A percentile compares a stretch with the other conserved stretches of the same genome.
Conservation (phyloP, 331 rosid genomes). For the Malus hybrid region DNA sequence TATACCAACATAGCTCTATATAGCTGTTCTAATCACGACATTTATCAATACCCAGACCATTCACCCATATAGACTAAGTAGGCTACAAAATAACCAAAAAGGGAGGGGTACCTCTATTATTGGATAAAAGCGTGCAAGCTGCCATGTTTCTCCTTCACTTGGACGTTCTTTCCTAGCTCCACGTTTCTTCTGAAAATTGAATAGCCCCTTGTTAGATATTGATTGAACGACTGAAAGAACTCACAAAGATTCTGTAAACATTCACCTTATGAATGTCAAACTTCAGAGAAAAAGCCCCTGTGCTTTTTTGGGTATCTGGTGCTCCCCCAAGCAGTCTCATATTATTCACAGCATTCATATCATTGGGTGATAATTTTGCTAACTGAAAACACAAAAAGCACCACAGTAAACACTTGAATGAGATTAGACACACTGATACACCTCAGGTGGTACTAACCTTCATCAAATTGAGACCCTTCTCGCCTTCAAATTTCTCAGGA, state of each 20-base stretch:
- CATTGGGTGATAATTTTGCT: constrained; percentile 64
- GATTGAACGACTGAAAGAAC: constrained; percentile 1
- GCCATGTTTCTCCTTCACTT: constrained; percentile 77
- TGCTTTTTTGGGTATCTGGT: constrained; percentile 57
- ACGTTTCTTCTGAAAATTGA: constrained; percentile 67
- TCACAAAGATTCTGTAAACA: background rate
- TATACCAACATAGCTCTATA: background rate
- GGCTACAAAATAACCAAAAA: background rate
- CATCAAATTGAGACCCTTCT: constrained; percentile 85
- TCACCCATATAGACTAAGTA: background rate
- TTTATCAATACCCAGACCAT: background rate
- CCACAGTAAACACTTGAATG: background rate
- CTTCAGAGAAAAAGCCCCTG: constrained; percentile 63
- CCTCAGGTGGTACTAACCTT: constrained; percentile 38
- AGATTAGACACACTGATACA: background rate
- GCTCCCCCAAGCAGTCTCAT: constrained; percentile 70
- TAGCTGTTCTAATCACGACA: background rate
- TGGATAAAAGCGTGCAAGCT: constrained; percentile 87
- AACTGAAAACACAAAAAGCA: constrained; percentile 35
- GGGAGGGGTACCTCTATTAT: constrained; percentile 67
- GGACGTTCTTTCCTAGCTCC: constrained; percentile 78
- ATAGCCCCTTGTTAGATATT: constrained; percentile 21
- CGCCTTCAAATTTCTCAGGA: constrained; percentile 93
- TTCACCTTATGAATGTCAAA: constrained; percentile 80
- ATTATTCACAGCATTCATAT: constrained; percentile 64